A percentile compares a stretch with the other conserved stretches of the same genome.
Conservation (phyloP, 2,329 filamentous ascomycete species). For the Gliomastix tumulicola region DNA sequence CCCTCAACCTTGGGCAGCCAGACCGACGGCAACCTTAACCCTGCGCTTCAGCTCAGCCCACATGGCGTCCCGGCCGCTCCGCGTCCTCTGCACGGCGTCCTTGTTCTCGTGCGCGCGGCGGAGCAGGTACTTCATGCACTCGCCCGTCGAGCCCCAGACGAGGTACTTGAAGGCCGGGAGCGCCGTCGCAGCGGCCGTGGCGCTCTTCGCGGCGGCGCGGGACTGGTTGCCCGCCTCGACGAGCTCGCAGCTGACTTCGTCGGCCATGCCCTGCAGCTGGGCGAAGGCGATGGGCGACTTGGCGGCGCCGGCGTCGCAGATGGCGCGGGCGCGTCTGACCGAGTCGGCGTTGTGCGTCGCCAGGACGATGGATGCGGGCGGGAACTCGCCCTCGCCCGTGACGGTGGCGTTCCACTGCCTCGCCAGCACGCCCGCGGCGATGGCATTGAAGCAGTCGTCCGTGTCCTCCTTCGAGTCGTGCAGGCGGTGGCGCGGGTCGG, state of each 20-base stretch:
- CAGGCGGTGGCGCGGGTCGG: conserved; percentile 63
- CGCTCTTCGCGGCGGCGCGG: conserved; percentile 4
- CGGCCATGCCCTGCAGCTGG: conserved; percentile 92
- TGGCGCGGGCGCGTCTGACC: conserved; percentile 48
- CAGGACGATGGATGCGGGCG: conserved; percentile 58
- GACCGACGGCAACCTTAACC: conserved; percentile 32
- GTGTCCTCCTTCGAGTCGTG: conserved; percentile 67
- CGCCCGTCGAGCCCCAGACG: conserved; percentile 63
- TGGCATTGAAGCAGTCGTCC: conserved; percentile 64
- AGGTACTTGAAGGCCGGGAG: conserved; percentile 65
- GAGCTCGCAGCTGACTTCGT: conserved; percentile 73
- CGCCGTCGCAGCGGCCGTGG: conserved; percentile 4
- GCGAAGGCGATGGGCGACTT: conserved; percentile 37
- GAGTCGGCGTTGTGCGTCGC: conserved; percentile 78
- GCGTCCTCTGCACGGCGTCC: conserved; percentile 60
- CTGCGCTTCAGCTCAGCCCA: conserved; percentile 53
- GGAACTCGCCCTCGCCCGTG: conserved; percentile 37
- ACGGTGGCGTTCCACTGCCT: conserved; percentile 34
- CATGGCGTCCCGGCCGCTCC: conserved; percentile 55
- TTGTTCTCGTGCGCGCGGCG: conserved; percentile 60
- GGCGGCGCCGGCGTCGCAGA: conserved; percentile 37
- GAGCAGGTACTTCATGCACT: conserved; percentile 82
- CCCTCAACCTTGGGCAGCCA: conserved; percentile 9
- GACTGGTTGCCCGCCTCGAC: conserved; percentile 26
- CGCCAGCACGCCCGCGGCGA: conserved; percentile 60